Evolutionary conservation across 495 filamentous ascomycete genomes (phyloP), one percentile per base, ranked within the genome.

Genomic region (Annulohypoxylon nitens): DNA sequence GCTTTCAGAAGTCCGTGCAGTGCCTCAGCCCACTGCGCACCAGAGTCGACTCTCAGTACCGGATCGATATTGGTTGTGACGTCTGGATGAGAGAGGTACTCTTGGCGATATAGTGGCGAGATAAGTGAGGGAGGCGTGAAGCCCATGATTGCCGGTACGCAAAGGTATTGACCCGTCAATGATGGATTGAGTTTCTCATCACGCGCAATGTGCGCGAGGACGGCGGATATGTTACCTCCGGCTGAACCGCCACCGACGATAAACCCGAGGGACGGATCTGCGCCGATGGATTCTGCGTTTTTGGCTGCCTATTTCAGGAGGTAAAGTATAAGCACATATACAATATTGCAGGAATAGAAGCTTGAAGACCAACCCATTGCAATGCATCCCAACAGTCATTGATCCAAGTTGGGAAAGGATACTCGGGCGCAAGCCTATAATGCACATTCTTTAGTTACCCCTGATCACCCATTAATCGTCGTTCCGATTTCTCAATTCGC

Each of bases 321-420:
- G 14, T 11, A n/a, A 3, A 6, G n/a, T 18, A 39, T 70, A 43
- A 67, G 55, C 5, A 62, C 6, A 64, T 60, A 36, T 23, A 23
- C 20, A 23, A 51, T 1, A 14, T 25, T 18, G 16, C 2, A 39
- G 8, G 2, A 10, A 20, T 45, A 25, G 45, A 16, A 23, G 30
- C n/a, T 18, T 18, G 62, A 59, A 47, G 8, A 61, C 76, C 11
- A 64, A 86, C 79, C 86, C 87, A 87, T 71, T 82, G 77, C 58
- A 86, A 71, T 6, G 81, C 82, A 75, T 88, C 86, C 79, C 81
- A 86, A 48, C 81, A 77, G 73, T 89, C 87, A 14, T 88, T 63
- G 8, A 80, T 66, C 18, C 81, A 75, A 0, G 79, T 77, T 0
- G 86, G 86, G 67, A 85, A 88, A n/a, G 78, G 75, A 61, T 84